A percentile compares a stretch with the other conserved stretches of the same genome.
These are phyloP conservation scores for Synchytrium microbalum DNA, from an alignment of 371 early-diverging fungal genomes.

Conservation along the genomic window DNA sequence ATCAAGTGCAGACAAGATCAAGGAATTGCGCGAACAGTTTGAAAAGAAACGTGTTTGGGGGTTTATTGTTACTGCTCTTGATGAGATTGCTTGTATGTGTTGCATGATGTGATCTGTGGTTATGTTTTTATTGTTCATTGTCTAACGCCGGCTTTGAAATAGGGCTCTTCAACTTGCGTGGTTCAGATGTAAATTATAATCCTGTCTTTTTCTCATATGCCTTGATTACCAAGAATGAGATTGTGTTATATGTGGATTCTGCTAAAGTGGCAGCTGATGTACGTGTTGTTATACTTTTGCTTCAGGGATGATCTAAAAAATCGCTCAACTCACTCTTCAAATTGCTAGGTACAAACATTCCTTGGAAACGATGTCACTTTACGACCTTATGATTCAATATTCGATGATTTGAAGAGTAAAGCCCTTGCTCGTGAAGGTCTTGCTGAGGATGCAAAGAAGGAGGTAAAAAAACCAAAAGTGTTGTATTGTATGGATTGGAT, in stretches of 20 bases:
- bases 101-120: conserved; percentile 9
- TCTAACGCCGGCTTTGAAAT: conserved; percentile 30
- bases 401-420: conserved; percentile 52
- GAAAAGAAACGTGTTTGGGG: conserved; percentile 46
- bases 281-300: conserved; percentile 7
- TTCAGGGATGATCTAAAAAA: not conserved
- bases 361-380: conserved; percentile 53
- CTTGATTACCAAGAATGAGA: conserved; percentile 58
- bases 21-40: conserved; percentile 23
- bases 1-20: conserved; percentile 45
- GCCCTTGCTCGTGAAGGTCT: conserved; percentile 9
- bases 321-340: not conserved
- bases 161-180: conserved; percentile 96
- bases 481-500: too few species aligned
- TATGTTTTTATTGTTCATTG: conserved; percentile 8
- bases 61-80: conserved; percentile 74
- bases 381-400: conserved; percentile 69
- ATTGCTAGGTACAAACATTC: conserved; percentile 29
- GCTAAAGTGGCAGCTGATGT: conserved; percentile 57
- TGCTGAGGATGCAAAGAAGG: not conserved
- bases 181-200: conserved; percentile 95
- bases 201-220: conserved; percentile 96
- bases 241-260: conserved; percentile 72
- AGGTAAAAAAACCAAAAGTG: too few species aligned
- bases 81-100: conserved; percentile 71